phyloP scores from a whole-genome alignment of 108 stramenopile species.

The Pseudonitzschia pungens region DNA sequence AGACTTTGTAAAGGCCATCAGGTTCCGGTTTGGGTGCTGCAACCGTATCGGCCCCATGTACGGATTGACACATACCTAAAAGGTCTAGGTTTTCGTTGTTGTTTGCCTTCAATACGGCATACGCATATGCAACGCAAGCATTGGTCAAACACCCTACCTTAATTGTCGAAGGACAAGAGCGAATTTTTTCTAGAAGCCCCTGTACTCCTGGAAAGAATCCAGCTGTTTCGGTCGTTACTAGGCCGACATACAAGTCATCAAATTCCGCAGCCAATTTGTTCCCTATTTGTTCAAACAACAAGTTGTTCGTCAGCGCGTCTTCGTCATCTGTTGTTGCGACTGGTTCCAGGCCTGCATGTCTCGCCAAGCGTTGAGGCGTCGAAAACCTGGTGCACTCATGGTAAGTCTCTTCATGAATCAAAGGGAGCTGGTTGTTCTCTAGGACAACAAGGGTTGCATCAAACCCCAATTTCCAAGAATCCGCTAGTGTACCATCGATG shows the following conservation, averaged over 20 bases:
- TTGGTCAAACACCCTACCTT: slow-evolving; percentile 79
- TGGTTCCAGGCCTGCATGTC: slow-evolving; percentile 69
- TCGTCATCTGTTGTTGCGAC: slow-evolving; percentile 29
- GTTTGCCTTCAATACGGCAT: slow-evolving; percentile 79
- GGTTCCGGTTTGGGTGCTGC: slow-evolving; percentile 76
- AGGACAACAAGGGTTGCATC: slow-evolving; percentile 76
- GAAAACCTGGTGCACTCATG: slow-evolving; percentile 69
- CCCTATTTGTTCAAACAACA: slow-evolving; percentile 53
- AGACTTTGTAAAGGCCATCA: slow-evolving; percentile 67
- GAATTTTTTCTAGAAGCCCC: slow-evolving; percentile 39
- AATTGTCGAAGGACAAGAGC: slow-evolving; percentile 16
- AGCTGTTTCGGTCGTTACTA: slow-evolving; percentile 70
- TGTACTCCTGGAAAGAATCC: slow-evolving; percentile 74
- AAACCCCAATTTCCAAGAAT: slow-evolving; percentile 82
- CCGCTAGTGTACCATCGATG: slow-evolving; percentile 84
- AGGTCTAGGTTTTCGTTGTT: not conserved
- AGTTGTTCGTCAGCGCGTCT: slow-evolving; percentile 20
- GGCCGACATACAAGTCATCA: slow-evolving; percentile 74
- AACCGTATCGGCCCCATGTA: slow-evolving; percentile 80
- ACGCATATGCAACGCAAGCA: slow-evolving; percentile 81
- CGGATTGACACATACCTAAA: slow-evolving; percentile 60
- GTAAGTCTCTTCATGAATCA: slow-evolving; percentile 58
- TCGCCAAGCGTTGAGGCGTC: slow-evolving; percentile 80
- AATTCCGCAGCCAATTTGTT: slow-evolving; percentile 59
- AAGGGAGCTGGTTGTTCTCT: slow-evolving; percentile 55